These are phyloP conservation scores for Erythrophleum ivorense DNA, from an alignment of 331 rosid genomes.

Conservation along the genomic window DNA sequence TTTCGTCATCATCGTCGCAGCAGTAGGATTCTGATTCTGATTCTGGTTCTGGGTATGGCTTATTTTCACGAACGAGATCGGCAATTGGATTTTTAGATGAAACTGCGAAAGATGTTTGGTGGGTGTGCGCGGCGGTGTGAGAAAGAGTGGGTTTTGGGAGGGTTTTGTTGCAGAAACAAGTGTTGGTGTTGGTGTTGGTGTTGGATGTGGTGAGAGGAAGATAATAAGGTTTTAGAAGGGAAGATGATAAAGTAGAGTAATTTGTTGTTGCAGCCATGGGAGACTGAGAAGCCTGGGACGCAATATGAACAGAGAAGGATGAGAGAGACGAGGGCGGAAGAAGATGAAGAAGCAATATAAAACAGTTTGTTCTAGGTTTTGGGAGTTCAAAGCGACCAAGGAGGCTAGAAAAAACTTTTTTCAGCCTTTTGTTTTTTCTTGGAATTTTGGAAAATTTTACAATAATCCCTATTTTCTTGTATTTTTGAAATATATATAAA, in stretches of 20 bases:
- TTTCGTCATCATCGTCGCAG: conserved; percentile 53
- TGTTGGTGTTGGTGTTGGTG: conserved; percentile 11
- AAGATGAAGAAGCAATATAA: background rate
- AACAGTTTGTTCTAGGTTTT: background rate
- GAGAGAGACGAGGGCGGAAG: background rate
- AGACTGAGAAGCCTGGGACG: conserved; percentile 15
- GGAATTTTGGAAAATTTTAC: background rate
- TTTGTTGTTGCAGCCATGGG: conserved; percentile 54
- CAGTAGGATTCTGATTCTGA: background rate
- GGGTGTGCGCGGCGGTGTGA: conserved; percentile 25
- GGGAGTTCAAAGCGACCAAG: background rate
- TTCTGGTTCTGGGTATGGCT: conserved; percentile 24
- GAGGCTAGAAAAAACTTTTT: no score
- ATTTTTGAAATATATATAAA: background rate
- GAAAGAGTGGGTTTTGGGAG: conserved; percentile 39
- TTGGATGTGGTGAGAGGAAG: conserved; percentile 21
- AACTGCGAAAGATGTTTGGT: conserved; percentile 28
- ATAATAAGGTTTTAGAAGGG: conserved; percentile 45
- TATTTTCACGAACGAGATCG: conserved; percentile 16
- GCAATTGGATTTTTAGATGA: conserved; percentile 49
- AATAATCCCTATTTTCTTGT: background rate
- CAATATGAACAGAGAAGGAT: background rate
- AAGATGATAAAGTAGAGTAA: conserved; percentile 46
- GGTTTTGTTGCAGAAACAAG: conserved; percentile 39
- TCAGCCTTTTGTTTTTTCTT: background rate